Evolutionary conservation across 768 basidiomycete genomes (phyloP).

Genomic region (Termitomyces sp.): DNA sequence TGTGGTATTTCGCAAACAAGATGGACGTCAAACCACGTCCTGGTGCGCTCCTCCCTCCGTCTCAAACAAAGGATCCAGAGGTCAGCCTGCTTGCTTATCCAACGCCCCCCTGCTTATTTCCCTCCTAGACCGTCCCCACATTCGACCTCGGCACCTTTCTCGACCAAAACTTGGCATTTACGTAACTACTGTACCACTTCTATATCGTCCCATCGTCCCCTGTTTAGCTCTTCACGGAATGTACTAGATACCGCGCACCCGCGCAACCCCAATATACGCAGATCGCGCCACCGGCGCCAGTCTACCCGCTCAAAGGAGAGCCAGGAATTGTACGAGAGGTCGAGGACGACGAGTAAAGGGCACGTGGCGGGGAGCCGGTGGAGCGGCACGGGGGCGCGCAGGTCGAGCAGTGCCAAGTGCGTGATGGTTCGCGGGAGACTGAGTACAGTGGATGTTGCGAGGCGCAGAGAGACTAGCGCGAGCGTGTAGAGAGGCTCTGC

Average conservation of each 20-base stretch:
- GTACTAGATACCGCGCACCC: slow-evolving; percentile 40
- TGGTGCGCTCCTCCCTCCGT: slow-evolving; percentile 42
- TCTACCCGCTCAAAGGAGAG: slow-evolving; percentile 43
- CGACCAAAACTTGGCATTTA: slow-evolving; percentile 27
- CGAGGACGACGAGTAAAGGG: slow-evolving; percentile 57
- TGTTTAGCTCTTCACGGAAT: slow-evolving; percentile 44
- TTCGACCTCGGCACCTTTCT: slow-evolving; percentile 55
- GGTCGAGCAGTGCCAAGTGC: slow-evolving; percentile 49
- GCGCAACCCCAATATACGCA: slow-evolving; percentile 53
- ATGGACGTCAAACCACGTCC: slow-evolving; percentile 39
- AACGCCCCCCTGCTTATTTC: background rate
- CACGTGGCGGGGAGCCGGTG: slow-evolving; percentile 53
- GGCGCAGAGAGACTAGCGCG: slow-evolving; percentile 41
- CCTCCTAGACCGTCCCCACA: slow-evolving; percentile 34
- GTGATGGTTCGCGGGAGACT: slow-evolving; percentile 62
- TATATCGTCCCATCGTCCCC: slow-evolving; percentile 63
- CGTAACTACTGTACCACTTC: slow-evolving; percentile 32
- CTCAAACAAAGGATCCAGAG: slow-evolving; percentile 29
- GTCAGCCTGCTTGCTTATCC: slow-evolving; percentile 17
- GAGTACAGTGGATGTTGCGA: slow-evolving; percentile 39
- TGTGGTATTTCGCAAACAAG: slow-evolving; percentile 56
- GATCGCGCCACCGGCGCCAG: slow-evolving; percentile 51
- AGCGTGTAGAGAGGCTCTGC: slow-evolving; percentile 37
- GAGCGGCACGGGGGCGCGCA: slow-evolving; percentile 43
- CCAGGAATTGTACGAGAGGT: slow-evolving; percentile 63